A percentile compares a stretch with the other conserved stretches of the same genome.
phyloP scores from a whole-genome alignment of 2,329 filamentous ascomycete genomes.

The Didymella lethalis region DNA sequence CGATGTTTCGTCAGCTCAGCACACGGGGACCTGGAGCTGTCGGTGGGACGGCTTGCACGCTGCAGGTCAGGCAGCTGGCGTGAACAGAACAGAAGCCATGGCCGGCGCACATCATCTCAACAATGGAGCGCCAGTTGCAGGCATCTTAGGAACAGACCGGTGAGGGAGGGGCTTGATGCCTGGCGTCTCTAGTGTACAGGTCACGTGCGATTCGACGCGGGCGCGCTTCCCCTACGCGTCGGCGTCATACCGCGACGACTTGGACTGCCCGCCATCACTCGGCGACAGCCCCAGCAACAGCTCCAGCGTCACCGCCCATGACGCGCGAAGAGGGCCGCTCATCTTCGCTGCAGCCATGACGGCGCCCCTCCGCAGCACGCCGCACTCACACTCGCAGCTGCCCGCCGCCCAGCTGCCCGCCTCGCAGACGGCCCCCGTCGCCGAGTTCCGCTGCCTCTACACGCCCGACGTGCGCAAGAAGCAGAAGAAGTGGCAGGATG shows the following conservation, averaged over 20 bases:
- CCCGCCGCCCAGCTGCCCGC: constrained; percentile 55
- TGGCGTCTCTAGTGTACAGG: not conserved
- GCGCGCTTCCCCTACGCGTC: not conserved
- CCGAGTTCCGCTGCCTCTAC: constrained; percentile 86
- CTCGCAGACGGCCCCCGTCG: constrained; percentile 74
- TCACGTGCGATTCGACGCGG: constrained; percentile 12
- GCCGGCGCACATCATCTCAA: not conserved
- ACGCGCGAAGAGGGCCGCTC: not conserved
- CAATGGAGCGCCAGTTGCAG: not conserved
- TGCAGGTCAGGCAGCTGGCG: constrained; percentile 12
- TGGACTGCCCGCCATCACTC: no score
- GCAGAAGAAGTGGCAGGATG: constrained; percentile 94
- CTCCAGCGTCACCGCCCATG: constrained; percentile 9
- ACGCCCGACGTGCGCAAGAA: constrained; percentile 86
- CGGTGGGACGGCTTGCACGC: constrained; percentile 13
- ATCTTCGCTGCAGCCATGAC: constrained; percentile 33
- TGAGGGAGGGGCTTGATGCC: not conserved
- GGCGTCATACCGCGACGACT: no score
- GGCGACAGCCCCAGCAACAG: no score
- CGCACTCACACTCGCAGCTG: constrained; percentile 43
- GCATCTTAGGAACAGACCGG: not conserved
- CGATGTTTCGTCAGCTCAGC: constrained; percentile 14
- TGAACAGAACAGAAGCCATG: constrained; percentile 2
- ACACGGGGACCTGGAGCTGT: constrained; percentile 9
- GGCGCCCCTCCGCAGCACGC: constrained; percentile 34